Conservation (phyloP, 345 rosid species). For the Gossypium bickii region DNA sequence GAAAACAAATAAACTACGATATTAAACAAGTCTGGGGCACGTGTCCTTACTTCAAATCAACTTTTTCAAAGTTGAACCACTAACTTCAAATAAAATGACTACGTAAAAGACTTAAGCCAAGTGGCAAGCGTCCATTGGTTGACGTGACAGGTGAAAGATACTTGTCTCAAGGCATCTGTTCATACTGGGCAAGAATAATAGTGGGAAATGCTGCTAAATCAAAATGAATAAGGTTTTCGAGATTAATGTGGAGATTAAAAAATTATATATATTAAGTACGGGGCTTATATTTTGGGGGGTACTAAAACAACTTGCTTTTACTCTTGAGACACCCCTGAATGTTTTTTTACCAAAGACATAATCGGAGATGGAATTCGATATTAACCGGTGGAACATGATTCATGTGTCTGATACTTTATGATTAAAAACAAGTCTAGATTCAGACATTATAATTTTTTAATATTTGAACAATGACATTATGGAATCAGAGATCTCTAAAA, state of each 20-base stretch:
- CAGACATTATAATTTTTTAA: too few relatives aligned
- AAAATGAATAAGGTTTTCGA: too few relatives aligned
- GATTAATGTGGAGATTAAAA: too few relatives aligned
- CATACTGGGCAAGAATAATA: constrained; percentile 8
- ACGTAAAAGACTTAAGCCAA: constrained; percentile 15
- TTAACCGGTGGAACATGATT: constrained; percentile 27
- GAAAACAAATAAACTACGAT: constrained; percentile 12
- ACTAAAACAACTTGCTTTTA: too few relatives aligned
- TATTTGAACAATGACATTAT: neutral
- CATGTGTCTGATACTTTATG: constrained; percentile 21
- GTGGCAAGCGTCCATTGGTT: constrained; percentile 22
- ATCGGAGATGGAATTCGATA: neutral
- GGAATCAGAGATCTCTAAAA: neutral
- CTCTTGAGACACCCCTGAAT: too few relatives aligned
- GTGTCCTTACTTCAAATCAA: constrained; percentile 6
- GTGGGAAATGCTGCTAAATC: neutral
- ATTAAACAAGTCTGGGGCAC: constrained; percentile 10
- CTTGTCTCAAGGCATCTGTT: constrained; percentile 22
- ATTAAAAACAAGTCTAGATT: neutral
- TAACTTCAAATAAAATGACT: constrained; percentile 7
- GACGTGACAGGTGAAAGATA: constrained; percentile 24
- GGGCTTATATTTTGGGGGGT: too few relatives aligned
- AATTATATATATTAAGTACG: too few relatives aligned
- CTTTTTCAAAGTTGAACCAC: constrained; percentile 23
- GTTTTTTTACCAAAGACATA: neutral